These are phyloP conservation scores for Aureobasidium subglaciale DNA, from an alignment of 2,329 filamentous ascomycete species.

Conservation along the genomic window DNA sequence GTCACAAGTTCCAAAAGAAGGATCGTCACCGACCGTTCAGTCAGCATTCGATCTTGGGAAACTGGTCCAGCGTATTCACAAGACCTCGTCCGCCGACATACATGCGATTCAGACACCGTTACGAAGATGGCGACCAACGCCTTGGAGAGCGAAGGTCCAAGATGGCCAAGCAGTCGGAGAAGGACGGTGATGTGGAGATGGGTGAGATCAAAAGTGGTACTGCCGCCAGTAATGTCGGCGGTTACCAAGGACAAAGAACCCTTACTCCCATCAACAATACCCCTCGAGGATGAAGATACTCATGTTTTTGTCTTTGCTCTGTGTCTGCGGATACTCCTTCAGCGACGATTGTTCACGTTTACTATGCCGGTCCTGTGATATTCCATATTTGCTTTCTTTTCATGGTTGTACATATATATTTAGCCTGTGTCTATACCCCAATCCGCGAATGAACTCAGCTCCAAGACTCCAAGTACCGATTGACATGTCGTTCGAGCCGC, in stretches of 20 bases:
- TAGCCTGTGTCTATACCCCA: conserved; percentile 8
- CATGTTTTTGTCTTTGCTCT: not conserved
- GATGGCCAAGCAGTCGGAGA: conserved; percentile 42
- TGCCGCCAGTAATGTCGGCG: conserved; percentile 18
- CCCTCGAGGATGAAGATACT: conserved; percentile 8
- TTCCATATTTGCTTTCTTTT: not conserved
- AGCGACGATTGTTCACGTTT: conserved; percentile 4
- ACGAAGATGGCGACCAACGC: conserved; percentile 76
- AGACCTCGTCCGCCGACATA: conserved; percentile 84
- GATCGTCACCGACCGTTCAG: conserved; percentile 89
- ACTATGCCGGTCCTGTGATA: not conserved
- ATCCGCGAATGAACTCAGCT: not conserved
- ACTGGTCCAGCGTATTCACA: conserved; percentile 74
- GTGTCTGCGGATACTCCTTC: not conserved
- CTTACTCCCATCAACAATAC: conserved; percentile 19
- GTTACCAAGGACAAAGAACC: conserved; percentile 27
- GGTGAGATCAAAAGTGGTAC: conserved; percentile 37
- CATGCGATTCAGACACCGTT: conserved; percentile 72
- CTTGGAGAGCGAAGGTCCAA: conserved; percentile 53
- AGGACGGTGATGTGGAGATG: conserved; percentile 63
- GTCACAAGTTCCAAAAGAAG: conserved; percentile 86
- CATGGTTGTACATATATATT: conserved; percentile 7
- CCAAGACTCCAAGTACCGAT: not conserved
- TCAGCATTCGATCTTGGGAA: conserved; percentile 65
- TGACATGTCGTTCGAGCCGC: not conserved